Percentiles rank a stretch among this genome's conserved stretches.
Conservation (phyloP, 805 yeast genomes). For the Starmerella etchellsii region DNA sequence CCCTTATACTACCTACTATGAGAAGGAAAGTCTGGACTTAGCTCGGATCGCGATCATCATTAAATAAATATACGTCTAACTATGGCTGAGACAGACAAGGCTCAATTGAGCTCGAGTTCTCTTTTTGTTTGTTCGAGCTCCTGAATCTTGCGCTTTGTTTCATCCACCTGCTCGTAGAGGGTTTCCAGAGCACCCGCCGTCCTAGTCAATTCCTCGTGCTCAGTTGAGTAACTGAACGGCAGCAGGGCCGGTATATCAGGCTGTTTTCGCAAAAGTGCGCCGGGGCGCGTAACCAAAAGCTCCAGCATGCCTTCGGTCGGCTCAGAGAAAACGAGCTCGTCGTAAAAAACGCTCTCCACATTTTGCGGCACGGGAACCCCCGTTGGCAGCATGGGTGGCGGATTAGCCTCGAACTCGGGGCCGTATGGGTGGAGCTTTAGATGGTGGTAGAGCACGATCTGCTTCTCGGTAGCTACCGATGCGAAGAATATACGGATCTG, state of each 20-base stretch:
- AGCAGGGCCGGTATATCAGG: slow-evolving; percentile 22
- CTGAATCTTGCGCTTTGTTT: slow-evolving; percentile 29
- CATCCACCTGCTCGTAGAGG: slow-evolving; percentile 36
- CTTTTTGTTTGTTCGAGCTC: slow-evolving; percentile 26
- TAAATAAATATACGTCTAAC: not conserved
- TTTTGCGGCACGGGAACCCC: slow-evolving; percentile 27
- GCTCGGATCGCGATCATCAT: not conserved
- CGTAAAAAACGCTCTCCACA: slow-evolving; percentile 57
- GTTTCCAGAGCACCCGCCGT: slow-evolving; percentile 35
- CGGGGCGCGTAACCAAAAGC: slow-evolving; percentile 41
- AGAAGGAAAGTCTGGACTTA: not conserved
- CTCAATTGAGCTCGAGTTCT: slow-evolving; percentile 7
- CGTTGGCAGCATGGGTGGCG: slow-evolving; percentile 16
- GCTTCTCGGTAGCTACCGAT: slow-evolving; percentile 79
- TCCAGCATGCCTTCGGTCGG: slow-evolving; percentile 87
- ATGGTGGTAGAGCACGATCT: slow-evolving; percentile 74
- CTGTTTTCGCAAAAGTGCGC: slow-evolving; percentile 29
- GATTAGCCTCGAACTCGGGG: slow-evolving; percentile 21
- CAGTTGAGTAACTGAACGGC: slow-evolving; percentile 38
- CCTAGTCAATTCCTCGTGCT: slow-evolving; percentile 51
- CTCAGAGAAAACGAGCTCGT: slow-evolving; percentile 87
- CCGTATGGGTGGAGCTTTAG: slow-evolving; percentile 81
- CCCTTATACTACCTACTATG: too few species aligned
- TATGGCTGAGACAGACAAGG: too few species aligned
- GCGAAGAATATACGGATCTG: slow-evolving; percentile 75